Base-by-base conservation (phyloP, 148 eudicot genomes). In the Chenopodium berlandieri region DNA sequence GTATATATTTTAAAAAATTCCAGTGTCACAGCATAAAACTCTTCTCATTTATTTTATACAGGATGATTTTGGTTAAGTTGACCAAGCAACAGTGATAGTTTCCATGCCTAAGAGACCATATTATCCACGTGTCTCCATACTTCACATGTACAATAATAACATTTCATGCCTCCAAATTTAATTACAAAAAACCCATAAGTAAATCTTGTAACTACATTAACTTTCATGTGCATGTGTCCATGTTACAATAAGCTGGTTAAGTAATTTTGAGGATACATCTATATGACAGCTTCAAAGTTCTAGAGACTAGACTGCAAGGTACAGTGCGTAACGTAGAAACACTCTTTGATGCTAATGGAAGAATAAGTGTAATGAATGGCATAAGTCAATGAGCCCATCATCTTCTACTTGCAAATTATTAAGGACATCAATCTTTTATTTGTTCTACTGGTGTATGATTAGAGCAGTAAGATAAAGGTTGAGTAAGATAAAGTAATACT, bases 391-490 rank as follows among this genome's bases (percentile, higher is more conserved):
- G 50, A 66, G 66, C 52, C 32, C 44, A 50, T 54, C 72, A 8
- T 32, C 30, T 30, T 47, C 34, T 60, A 63, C 34, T 14, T n/a
- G 11, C 70, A 58, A 56, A 58, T 16, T 58, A 52, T 40, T 13
- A 9, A 31, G 60, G n/a, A 23, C 9, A 72, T 22, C 2, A 76
- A 56, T 46, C 19, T 69, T 60, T 76, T 56, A 34, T 74, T 31
- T 23, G 78, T 64, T 34, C 71, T 47, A 19, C 27, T 69, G 47
- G 17, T 69, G 32, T 78, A 58, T 60, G 68, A 34, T 12, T 25
- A 82, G 20, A 65, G 68, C n/a, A 79, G 34, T 19, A 60, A 69
- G 70, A 75, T 27, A 40, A 47, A 52, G 40, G 60, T 31, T 31
- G 32, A 31, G 32, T 31, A 31, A 31, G 32, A 31, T 31, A 31